Base-by-base conservation (phyloP, 2,329 filamentous ascomycete species). In the Neoscytalidium dimidiatum region DNA sequence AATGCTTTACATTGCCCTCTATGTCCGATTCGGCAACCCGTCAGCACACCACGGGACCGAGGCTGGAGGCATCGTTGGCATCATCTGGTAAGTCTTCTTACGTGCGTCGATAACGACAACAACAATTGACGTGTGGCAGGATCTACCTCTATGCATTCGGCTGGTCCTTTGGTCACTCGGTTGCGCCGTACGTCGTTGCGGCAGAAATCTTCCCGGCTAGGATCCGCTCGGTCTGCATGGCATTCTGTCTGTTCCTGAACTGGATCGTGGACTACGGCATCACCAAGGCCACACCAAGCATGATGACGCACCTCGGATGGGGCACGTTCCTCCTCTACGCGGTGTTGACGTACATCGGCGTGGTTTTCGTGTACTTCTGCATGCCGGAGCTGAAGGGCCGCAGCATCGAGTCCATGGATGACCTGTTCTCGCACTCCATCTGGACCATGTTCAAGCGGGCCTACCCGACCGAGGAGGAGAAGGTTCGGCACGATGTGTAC, bases 361-460 rank as follows among this genome's bases (percentile, higher is more conserved):
- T 73, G 4, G 67, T 77, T 2, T 76, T 74, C 68, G 70, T 75
- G 6, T 76, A 70, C 64, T 71, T 75, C 31, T 78, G 72, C 49
- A 67, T 74, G 58, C 72, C 72, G 0, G 73, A 74, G 65, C 70
- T 73, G 68, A 74, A 74, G 48, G 72, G 73, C 9, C 67, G 73
- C 14, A 71, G 68, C 2, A 73, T 75, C 49, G 74, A 76, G 63
- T 74, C 72, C 63, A 75, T 76, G 74, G 74, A 76, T 44, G 71
- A 75, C 51, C 66, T 76, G 26, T 75, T 76, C 65, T 68, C 74
- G 61, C 68, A 74, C 44, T 73, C 72, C 2, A 68, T 80, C n/a
- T 80, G 76, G 76, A 75, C 74, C 0, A 80, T 80, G 79, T 80
- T 71, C 70, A 72, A 72, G 56, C 75, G 77, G 46, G 78, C 78